These are phyloP conservation scores for Carnegiea gigantea DNA, from an alignment of 179 eudicot species.

Conservation along the genomic window DNA sequence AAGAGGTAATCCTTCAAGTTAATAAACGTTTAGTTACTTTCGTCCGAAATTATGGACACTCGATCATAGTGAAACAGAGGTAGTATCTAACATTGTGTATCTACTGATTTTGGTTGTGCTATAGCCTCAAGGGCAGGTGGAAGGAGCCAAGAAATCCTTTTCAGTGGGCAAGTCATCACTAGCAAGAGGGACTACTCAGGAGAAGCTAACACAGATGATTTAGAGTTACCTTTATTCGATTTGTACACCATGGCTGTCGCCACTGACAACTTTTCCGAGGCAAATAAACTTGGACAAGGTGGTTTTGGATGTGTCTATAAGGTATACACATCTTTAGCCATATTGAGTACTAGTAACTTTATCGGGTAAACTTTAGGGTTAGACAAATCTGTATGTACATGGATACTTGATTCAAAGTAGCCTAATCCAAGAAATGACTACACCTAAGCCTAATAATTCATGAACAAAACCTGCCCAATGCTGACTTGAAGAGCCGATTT, in stretches of 20 bases:
- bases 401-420: too few species aligned
- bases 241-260: conserved; percentile 46
- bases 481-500: too few species aligned
- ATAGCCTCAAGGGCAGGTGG: conserved; percentile 39
- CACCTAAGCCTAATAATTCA: too few species aligned
- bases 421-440: too few species aligned
- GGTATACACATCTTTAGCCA: conserved; percentile 34
- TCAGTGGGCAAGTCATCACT: conserved; percentile 37
- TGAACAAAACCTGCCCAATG: too few species aligned
- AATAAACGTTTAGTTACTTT: background rate
- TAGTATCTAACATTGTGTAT: background rate
- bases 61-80: background rate
- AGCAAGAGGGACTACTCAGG: conserved; percentile 55
- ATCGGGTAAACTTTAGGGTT: too few species aligned
- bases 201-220: conserved; percentile 36
- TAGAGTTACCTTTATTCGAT: conserved; percentile 60
- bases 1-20: background rate
- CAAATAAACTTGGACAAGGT: conserved; percentile 74
- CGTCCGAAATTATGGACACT: background rate
- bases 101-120: background rate
- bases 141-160: conserved; percentile 56
- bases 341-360: background rate
- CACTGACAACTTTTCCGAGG: conserved; percentile 58
- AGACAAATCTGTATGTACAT: too few species aligned
- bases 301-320: conserved; percentile 89